These are phyloP conservation scores for Pleomassaria siparia DNA, from an alignment of 2,329 filamentous ascomycete species.

Conservation along the genomic window DNA sequence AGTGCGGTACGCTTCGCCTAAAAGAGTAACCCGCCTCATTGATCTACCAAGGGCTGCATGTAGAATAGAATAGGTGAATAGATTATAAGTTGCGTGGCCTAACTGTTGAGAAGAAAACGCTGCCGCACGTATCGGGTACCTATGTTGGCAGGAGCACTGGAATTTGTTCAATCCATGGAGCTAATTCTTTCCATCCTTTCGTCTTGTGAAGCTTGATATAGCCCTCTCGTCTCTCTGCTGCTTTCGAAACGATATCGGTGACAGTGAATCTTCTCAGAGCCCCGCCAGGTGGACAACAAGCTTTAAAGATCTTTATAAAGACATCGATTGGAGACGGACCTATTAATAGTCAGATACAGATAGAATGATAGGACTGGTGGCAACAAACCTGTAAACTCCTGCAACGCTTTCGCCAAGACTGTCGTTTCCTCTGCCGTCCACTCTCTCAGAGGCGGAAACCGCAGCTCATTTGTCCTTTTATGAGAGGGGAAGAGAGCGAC, in stretches of 20 bases:
- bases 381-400: constrained; percentile 27
- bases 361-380: not conserved
- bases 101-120: too few relatives aligned
- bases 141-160: constrained; percentile 15
- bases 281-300: constrained; percentile 26
- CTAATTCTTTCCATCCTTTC: constrained; percentile 23
- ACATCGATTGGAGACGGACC: constrained; percentile 19
- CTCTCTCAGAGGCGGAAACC: constrained; percentile 5
- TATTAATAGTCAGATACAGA: constrained; percentile 3
- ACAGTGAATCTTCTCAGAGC: constrained; percentile 32
- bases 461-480: constrained; percentile 23
- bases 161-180: constrained; percentile 31
- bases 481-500: constrained; percentile 40
- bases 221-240: constrained; percentile 20
- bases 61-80: too few relatives aligned
- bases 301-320: constrained; percentile 31
- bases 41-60: too few relatives aligned
- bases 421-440: constrained; percentile 38
- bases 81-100: too few relatives aligned
- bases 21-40: too few relatives aligned
- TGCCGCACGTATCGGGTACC: too few relatives aligned
- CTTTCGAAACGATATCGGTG: constrained; percentile 14
- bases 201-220: constrained; percentile 17
- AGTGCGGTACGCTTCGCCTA: too few relatives aligned
- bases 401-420: constrained; percentile 36